Evolutionary conservation across 75 land plant species (phyloP).

Genomic region (Ceratopteris richardii): DNA sequence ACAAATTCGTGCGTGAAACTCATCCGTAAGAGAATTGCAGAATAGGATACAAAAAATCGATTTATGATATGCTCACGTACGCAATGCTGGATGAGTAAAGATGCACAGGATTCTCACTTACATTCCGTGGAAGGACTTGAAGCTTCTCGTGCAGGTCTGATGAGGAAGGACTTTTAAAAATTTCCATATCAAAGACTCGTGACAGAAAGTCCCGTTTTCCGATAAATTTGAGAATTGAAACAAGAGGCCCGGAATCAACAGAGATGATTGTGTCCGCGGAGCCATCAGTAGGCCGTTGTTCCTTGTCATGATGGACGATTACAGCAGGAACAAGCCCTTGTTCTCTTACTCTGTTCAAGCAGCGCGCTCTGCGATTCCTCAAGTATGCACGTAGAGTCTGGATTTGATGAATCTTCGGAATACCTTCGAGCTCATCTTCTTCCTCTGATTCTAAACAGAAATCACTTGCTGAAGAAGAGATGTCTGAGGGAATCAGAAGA

Average conservation of each 20-base stretch:
- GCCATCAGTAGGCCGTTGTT: background rate
- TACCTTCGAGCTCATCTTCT: too few relatives aligned
- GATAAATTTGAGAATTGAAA: background rate
- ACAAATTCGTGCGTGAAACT: too few relatives aligned
- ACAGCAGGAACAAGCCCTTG: background rate
- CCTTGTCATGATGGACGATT: background rate
- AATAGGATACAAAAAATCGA: too few relatives aligned
- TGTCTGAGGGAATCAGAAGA: too few relatives aligned
- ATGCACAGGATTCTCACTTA: too few relatives aligned
- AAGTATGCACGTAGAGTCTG: background rate
- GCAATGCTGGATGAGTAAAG: too few relatives aligned
- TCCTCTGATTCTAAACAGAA: too few relatives aligned
- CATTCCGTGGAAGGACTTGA: slow-evolving; percentile 2
- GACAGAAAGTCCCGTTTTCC: background rate
- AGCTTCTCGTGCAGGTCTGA: background rate
- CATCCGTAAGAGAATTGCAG: too few relatives aligned
- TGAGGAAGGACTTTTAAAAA: background rate
- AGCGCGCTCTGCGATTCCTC: slow-evolving; percentile 1
- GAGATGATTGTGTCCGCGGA: background rate
- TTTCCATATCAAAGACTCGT: slow-evolving; percentile 1
- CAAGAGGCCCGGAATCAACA: background rate
- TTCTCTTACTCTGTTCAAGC: background rate
- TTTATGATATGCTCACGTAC: too few relatives aligned
- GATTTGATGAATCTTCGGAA: too few relatives aligned
- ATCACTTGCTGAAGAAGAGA: too few relatives aligned